Percentiles rank a stretch among this genome's conserved stretches.
Evolutionary conservation across 2,329 filamentous ascomycete species (phyloP).

Genomic region (Arthroderma uncinatum): DNA sequence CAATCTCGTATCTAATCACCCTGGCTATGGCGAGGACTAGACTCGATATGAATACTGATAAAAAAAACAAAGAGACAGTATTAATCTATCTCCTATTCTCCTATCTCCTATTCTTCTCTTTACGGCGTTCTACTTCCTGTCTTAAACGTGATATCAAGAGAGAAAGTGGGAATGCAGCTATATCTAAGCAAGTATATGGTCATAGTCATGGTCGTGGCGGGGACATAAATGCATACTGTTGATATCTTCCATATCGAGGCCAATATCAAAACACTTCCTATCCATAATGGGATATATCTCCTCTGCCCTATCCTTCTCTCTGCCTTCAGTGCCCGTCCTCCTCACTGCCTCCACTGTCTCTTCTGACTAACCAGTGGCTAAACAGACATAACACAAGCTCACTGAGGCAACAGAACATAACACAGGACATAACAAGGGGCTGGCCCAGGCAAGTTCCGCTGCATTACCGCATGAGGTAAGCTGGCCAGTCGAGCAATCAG

Average conservation of each 20-base stretch:
- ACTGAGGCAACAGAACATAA: background rate
- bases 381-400: too few species aligned
- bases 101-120: background rate
- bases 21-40: background rate
- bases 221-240: background rate
- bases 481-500: slow-evolving; percentile 7
- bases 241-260: background rate
- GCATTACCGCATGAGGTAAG: background rate
- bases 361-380: too few species aligned
- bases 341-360: background rate
- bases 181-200: background rate
- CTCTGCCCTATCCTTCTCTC: background rate
- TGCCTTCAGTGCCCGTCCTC: too few species aligned
- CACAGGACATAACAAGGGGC: background rate
- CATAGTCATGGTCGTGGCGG: background rate
- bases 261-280: background rate
- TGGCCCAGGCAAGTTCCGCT: background rate
- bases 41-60: background rate
- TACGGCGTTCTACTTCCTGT: background rate
- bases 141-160: background rate
- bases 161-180: background rate
- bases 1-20: background rate
- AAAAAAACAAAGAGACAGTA: background rate
- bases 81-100: background rate
- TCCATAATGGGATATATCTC: background rate